These are phyloP conservation scores for Cyclotella cryptica DNA, from an alignment of 108 stramenopile genomes.

Conservation along the genomic window DNA sequence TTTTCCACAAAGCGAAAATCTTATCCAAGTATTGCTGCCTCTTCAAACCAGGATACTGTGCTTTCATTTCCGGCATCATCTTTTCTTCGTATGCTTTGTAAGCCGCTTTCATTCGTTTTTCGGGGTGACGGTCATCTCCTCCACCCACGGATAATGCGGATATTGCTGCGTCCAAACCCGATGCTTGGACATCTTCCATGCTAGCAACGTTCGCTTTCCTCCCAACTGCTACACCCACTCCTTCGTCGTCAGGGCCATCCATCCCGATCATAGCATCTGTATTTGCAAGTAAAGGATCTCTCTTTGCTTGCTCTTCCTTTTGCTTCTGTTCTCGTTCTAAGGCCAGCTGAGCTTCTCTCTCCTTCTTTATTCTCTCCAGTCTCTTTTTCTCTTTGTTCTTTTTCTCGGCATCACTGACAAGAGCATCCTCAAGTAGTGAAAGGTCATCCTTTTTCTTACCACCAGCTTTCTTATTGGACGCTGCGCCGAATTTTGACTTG, in stretches of 20 bases:
- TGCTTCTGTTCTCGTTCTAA: conserved; percentile 45
- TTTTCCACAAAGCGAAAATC: conserved; percentile 91
- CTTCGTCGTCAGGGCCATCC: conserved; percentile 50
- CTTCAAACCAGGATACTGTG: conserved; percentile 90
- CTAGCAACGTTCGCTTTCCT: conserved; percentile 61
- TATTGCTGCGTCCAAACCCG: conserved; percentile 64
- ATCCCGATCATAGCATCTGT: conserved; percentile 59
- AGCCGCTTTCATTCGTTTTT: conserved; percentile 81
- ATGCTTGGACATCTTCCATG: conserved; percentile 58
- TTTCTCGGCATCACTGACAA: conserved; percentile 85
- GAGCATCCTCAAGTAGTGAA: conserved; percentile 73
- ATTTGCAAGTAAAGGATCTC: conserved; percentile 81
- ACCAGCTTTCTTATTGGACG: conserved; percentile 45
- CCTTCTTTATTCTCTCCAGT: conserved; percentile 58
- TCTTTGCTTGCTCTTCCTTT: conserved; percentile 48
- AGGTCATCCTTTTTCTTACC: conserved; percentile 72
- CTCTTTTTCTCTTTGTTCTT: conserved; percentile 72
- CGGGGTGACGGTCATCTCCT: conserved; percentile 58
- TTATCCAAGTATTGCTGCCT: conserved; percentile 94
- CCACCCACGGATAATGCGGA: conserved; percentile 43
- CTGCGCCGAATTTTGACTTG: conserved; percentile 49
- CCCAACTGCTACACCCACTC: conserved; percentile 48
- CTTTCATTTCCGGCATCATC: conserved; percentile 84
- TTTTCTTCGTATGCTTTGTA: conserved; percentile 89
- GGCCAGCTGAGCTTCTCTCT: conserved; percentile 55